Percentiles rank a stretch among this genome's conserved stretches.
Conservation (phyloP, 139 green algal species). For the Micromonas pusilla region DNA sequence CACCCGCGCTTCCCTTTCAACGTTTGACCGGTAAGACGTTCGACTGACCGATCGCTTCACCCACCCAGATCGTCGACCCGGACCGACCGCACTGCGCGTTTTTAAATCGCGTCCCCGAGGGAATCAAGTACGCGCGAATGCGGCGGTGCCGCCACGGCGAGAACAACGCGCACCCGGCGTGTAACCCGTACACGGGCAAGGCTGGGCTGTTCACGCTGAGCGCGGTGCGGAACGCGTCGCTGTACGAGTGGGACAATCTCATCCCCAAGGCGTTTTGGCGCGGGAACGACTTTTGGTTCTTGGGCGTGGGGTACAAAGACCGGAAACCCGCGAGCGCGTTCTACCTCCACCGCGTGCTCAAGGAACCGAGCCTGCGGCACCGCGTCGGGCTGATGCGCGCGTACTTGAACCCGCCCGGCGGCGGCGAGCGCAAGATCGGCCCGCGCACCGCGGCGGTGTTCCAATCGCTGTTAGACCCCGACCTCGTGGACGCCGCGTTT, state of each 20-base stretch:
- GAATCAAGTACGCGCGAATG: neutral
- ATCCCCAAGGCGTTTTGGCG: neutral
- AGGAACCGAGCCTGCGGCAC: too few relatives aligned
- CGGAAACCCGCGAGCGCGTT: neutral
- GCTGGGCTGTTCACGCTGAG: neutral
- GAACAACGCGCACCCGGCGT: neutral
- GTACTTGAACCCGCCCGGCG: too few relatives aligned
- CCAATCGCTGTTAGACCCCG: neutral
- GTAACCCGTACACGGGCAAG: neutral
- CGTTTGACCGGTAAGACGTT: too few relatives aligned
- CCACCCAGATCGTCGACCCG: neutral
- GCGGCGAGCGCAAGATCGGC: too few relatives aligned
- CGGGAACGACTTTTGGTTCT: neutral
- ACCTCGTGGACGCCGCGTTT: neutral
- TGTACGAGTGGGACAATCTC: slow-evolving; percentile 1
- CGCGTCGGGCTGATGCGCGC: too few relatives aligned
- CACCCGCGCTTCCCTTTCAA: too few relatives aligned
- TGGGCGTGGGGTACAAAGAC: neutral
- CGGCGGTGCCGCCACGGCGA: neutral
- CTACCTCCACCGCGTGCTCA: too few relatives aligned
- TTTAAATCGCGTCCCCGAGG: neutral
- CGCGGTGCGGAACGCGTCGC: neutral
- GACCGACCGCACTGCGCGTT: neutral
- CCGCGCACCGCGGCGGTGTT: neutral
- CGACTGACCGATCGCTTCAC: too few relatives aligned